Base-by-base conservation (phyloP, 148 eudicot species). In the Silene uniflora region DNA sequence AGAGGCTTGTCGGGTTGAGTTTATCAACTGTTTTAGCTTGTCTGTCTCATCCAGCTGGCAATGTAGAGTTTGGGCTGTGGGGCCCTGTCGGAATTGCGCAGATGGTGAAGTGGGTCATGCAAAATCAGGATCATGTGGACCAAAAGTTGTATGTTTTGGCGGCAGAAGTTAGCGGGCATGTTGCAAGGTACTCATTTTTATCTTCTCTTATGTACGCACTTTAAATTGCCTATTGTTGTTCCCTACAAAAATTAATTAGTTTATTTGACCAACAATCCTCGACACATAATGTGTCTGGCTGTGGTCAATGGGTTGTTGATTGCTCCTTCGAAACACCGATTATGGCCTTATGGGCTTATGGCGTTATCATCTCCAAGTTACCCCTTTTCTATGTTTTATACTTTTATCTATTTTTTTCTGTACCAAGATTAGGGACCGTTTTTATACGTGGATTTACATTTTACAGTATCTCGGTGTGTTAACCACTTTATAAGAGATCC, bases 91-190 rank as follows among this genome's bases (percentile, higher is more conserved):
- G 96, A 74, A 73, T 87, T 73, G 77, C 81, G 17, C 97, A 88
- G 75, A 90, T 89, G 96, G 72, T 80, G 82, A 77, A 84, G 74
- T 92, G 96, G 98, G 86, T 90, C 71, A 79, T 76, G 29, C 80
- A 75, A 68, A 81, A 88, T 71, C 76, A 49, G 47, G 77, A 80
- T 81, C 24, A 58, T 63, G 76, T 87, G 44, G 78, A 72, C 56
- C 77, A 69, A 79, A 76, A 81, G 62, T 71, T 89, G 22, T 85
- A 83, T 69, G 70, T 73, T 73, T 92, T 92, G 58, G 87, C 80
- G 13, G 81, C 84, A 11, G 84, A 88, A 81, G 76, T 92, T 60
- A 54, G 69, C 74, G 82, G 77, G 78, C 83, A 81, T 78, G 55
- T 85, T 25, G 73, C 74, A 71, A 84, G 97, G 96, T 94, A 90